Evolutionary conservation across 108 stramenopile species (phyloP).

Genomic region (Cylindrotheca fusiformis): DNA sequence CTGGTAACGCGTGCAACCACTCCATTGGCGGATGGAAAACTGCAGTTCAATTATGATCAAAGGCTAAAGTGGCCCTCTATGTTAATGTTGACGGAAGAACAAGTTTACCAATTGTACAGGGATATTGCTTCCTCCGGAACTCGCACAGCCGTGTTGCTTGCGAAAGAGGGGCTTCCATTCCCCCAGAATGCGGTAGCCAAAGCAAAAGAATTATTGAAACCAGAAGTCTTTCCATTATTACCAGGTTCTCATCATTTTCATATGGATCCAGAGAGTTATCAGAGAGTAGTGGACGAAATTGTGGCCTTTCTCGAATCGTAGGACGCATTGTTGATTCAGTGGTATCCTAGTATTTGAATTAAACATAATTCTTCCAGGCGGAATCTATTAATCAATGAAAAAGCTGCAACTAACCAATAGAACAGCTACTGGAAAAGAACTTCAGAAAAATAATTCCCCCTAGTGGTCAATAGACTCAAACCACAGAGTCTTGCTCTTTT

Average conservation of each 20-base stretch:
- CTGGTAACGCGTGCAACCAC: constrained; percentile 63
- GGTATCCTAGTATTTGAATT: no score
- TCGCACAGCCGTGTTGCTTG: constrained; percentile 51
- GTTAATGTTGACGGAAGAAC: constrained; percentile 65
- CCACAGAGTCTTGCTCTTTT: no score
- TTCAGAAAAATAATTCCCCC: no score
- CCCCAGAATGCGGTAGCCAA: constrained; percentile 21
- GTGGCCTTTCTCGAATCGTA: constrained; percentile 7
- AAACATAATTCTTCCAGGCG: no score
- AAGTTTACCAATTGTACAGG: constrained; percentile 53
- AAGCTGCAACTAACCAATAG: no score
- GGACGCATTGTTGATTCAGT: no score
- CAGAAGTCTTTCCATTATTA: constrained; percentile 30
- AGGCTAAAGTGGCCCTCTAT: constrained; percentile 75
- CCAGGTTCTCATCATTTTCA: constrained; percentile 85
- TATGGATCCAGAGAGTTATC: constrained; percentile 71
- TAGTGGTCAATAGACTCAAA: no score
- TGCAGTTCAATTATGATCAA: constrained; percentile 73
- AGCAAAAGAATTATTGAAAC: constrained; percentile 41
- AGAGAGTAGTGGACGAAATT: constrained; percentile 38
- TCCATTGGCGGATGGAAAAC: constrained; percentile 12
- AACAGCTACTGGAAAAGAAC: no score
- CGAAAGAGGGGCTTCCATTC: constrained; percentile 79
- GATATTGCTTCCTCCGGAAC: constrained; percentile 35
- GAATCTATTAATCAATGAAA: no score